A percentile compares a stretch with the other conserved stretches of the same genome.
Conservation (phyloP, 1,139 yeast genomes). For the Debaryomyces psychrophilus region DNA sequence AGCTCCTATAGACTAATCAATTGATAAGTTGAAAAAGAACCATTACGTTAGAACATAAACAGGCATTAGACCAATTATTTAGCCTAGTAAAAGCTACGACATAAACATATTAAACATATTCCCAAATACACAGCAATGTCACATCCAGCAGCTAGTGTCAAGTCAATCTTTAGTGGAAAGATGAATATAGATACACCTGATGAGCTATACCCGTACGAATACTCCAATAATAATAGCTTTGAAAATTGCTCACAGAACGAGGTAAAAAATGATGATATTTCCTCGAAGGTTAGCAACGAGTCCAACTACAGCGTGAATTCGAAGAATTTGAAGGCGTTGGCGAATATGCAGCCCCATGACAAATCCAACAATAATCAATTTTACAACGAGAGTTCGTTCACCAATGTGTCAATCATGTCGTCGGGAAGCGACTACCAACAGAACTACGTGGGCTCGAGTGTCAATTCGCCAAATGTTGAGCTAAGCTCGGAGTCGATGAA, state of each 20-base stretch:
- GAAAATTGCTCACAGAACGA: conserved; percentile 10
- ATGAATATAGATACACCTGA: conserved; percentile 33
- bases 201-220: conserved; percentile 24
- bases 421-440: conserved; percentile 30
- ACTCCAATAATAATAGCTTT: conserved; percentile 12
- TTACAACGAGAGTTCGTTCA: conserved; percentile 16
- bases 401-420: conserved; percentile 33
- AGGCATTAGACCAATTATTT: background rate
- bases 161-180: conserved; percentile 44
- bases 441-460: background rate
- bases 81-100: background rate
- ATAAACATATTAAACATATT: background rate
- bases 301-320: conserved; percentile 29
- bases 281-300: conserved; percentile 17
- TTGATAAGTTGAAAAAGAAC: background rate
- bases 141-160: conserved; percentile 49
- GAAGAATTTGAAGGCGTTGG: conserved; percentile 21
- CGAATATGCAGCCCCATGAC: conserved; percentile 5
- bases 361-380: conserved; percentile 5
- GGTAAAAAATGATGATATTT: conserved; percentile 12
- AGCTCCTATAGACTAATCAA: conserved; percentile 2
- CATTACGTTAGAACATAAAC: background rate
- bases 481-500: background rate
- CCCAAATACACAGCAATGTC: conserved; percentile 29
- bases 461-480: background rate